Conservation (phyloP, 108 stramenopile genomes). For the Aurantiochytrium sp. region DNA sequence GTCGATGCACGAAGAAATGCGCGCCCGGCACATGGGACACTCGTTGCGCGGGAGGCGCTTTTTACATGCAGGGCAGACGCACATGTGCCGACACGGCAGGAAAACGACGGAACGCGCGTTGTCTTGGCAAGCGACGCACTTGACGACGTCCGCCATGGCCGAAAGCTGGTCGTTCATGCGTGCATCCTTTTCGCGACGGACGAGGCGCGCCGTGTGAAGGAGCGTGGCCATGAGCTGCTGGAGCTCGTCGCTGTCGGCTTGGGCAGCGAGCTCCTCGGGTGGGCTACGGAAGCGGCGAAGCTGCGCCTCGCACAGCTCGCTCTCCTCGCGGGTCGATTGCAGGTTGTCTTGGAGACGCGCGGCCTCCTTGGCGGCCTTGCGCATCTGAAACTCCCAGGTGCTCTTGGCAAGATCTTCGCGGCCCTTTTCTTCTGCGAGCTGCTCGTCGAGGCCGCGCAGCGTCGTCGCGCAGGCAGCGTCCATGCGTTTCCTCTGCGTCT, state of each 20-base stretch:
- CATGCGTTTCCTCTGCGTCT: not conserved
- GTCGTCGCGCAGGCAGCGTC: not conserved
- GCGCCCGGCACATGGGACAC: not conserved
- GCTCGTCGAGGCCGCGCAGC: not conserved
- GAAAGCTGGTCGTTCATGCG: not conserved
- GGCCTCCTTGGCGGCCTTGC: not conserved
- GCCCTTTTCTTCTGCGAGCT: not conserved
- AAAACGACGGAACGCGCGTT: not conserved
- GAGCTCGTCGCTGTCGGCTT: not conserved
- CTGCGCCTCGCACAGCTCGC: not conserved
- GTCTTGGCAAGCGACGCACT: not conserved
- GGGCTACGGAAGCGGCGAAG: not conserved
- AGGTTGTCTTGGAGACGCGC: not conserved
- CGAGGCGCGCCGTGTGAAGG: not conserved
- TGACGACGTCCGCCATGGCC: not conserved
- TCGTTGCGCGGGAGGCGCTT: not conserved
- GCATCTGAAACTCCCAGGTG: not conserved
- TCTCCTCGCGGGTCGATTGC: not conserved
- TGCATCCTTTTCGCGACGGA: not conserved
- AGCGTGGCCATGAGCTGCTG: conserved; percentile 15
- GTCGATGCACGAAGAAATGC: not conserved
- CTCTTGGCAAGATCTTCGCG: not conserved
- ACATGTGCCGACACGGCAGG: not conserved
- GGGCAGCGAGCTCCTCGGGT: not conserved
- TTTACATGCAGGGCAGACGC: not conserved